These are phyloP conservation scores for Spathaspora arborariae DNA, from an alignment of 805 yeast species.

Conservation along the genomic window DNA sequence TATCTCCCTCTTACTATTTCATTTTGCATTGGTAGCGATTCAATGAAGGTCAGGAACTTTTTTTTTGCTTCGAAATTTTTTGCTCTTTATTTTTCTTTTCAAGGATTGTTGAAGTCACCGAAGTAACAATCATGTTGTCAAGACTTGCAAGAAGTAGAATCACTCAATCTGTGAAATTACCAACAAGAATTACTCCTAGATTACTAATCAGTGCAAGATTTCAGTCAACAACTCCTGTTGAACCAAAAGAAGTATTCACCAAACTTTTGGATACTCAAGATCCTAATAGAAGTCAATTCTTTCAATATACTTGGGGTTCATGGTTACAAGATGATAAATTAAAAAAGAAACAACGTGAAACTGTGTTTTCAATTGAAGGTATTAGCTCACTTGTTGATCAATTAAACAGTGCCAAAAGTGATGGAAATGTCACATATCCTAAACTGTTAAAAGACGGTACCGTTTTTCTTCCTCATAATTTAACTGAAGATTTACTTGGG, in stretches of 20 bases:
- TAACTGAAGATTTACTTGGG: conserved; percentile 41
- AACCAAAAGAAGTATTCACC: conserved; percentile 46
- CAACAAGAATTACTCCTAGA: too few relatives aligned
- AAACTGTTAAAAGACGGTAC: conserved; percentile 41
- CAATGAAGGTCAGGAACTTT: too few relatives aligned
- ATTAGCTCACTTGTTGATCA: conserved; percentile 50
- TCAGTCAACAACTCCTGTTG: conserved; percentile 6
- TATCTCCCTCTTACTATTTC: too few relatives aligned
- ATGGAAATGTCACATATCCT: conserved; percentile 20
- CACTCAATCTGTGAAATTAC: background rate
- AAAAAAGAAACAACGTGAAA: conserved; percentile 73
- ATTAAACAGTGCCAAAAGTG: conserved; percentile 36
- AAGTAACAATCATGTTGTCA: background rate
- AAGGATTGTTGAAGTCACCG: too few relatives aligned
- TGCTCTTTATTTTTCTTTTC: too few relatives aligned
- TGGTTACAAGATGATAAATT: conserved; percentile 79
- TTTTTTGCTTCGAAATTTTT: too few relatives aligned
- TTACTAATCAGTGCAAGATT: background rate
- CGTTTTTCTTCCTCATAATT: conserved; percentile 47
- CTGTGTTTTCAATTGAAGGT: conserved; percentile 81
- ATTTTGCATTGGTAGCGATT: too few relatives aligned
- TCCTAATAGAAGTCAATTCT: conserved; percentile 68
- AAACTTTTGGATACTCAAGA: conserved; percentile 57
- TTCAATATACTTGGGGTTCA: conserved; percentile 91
- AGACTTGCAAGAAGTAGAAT: background rate